Evolutionary conservation across 768 basidiomycete genomes (phyloP), one percentile per base, ranked within the genome.

Genomic region (Russula earlei): DNA sequence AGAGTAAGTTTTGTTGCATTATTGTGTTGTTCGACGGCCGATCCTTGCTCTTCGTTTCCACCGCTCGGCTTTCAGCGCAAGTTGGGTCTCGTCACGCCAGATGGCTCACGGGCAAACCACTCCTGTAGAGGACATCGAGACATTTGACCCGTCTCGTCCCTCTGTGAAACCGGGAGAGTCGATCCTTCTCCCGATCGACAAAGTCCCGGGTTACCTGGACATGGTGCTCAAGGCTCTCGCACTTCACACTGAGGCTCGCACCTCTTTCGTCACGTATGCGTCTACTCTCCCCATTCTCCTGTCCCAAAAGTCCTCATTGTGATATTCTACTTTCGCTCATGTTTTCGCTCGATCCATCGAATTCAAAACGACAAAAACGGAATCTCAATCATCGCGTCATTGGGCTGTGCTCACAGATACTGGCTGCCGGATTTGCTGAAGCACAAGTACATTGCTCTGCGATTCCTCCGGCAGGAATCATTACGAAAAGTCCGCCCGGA

Each of bases 221-320:
- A 61, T 62, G 73, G 12, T 25, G 19, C 56, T 60, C 27, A 58
- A 58, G 7, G 59, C 63, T 10, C 67, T 78, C 1, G 66, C 70
- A 0, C 70, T 77, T 5, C 70, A 77, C 54, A 71, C 66, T 1
- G 71, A 75, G 49, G 76, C 75, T 1, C 67, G 74, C 41, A 74
- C 71, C 20, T 73, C 73, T 6, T 78, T 78, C 64, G 73, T 78
- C 58, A 76, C 75, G 71, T 75, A 54, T 22, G 70, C 29, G 34
- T 11, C 42, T 1, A 9, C 17, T 11, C 1, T 47, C 33, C 22
- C 19, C 73, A 70, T 29, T 38, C 5, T 24, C 37, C 20, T 20
- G 10, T 17, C 31, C 6, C 31, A 33, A 33, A 33, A 33, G 11
- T 33, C 31, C n/a, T 33, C 31, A 33, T 11, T n/a, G n/a, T n/a